A percentile compares a stretch with the other conserved stretches of the same genome.
These are phyloP conservation scores for Warburgia ugandensis DNA, from an alignment of 164 flowering plant species.

Conservation along the genomic window DNA sequence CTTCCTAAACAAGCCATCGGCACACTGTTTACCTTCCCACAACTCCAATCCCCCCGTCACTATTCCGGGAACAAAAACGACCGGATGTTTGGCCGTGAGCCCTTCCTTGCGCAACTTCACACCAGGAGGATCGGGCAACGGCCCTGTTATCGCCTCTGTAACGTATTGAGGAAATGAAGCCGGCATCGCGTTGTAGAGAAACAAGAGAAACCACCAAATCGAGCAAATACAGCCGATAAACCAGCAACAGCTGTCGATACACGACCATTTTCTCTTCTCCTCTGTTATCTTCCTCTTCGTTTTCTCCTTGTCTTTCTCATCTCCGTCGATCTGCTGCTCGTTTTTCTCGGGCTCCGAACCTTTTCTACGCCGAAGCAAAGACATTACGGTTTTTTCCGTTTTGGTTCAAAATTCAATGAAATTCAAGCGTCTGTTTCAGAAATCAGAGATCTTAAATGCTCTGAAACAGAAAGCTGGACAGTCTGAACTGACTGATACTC, in stretches of 20 bases:
- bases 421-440: too few species aligned
- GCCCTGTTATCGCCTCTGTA: slow-evolving; percentile 90
- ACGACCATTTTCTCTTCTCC: slow-evolving; percentile 21
- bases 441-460: too few species aligned
- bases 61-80: slow-evolving; percentile 95
- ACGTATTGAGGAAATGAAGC: slow-evolving; percentile 86
- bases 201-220: slow-evolving; percentile 50
- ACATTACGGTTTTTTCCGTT: too few species aligned
- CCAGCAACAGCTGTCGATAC: slow-evolving; percentile 65
- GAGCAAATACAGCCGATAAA: slow-evolving; percentile 49
- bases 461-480: too few species aligned
- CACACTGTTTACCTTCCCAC: slow-evolving; percentile 92
- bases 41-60: slow-evolving; percentile 94
- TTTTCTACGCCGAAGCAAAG: slow-evolving; percentile 37
- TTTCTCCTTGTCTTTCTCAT: too few species aligned
- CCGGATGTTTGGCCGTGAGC: slow-evolving; percentile 71
- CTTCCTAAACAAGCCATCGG: slow-evolving; percentile 85
- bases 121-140: slow-evolving; percentile 92
- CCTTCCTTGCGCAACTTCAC: slow-evolving; percentile 76
- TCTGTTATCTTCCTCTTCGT: background rate
- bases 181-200: slow-evolving; percentile 74
- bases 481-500: too few species aligned
- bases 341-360: slow-evolving; percentile 16
- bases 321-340: slow-evolving; percentile 5
- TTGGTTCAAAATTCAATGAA: too few species aligned